Percentiles rank a stretch among this genome's conserved stretches.
phyloP scores from a whole-genome alignment of 495 filamentous ascomycete genomes.

The Pyronema domesticum region DNA sequence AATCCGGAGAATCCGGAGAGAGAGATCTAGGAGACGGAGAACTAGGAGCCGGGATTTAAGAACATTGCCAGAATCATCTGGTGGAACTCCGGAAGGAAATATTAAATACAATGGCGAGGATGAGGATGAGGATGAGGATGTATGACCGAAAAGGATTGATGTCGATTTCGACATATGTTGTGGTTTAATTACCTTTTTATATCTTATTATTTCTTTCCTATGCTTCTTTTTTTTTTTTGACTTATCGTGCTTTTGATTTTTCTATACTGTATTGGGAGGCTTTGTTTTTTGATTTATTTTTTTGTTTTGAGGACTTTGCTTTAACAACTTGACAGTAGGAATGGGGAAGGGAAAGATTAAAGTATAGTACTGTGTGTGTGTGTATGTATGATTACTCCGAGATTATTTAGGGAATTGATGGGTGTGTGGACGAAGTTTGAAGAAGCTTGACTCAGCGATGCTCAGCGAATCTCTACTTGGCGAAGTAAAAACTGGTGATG shows the following conservation, averaged over 20 bases:
- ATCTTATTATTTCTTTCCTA: conserved; percentile 8
- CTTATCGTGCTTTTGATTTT: background rate
- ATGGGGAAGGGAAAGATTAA: too few relatives aligned
- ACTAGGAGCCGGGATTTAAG: background rate
- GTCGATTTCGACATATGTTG: background rate
- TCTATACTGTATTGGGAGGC: background rate
- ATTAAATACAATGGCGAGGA: background rate
- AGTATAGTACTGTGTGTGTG: too few relatives aligned
- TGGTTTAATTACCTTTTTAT: conserved; percentile 7
- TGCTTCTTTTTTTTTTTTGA: background rate
- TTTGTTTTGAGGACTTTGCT: background rate
- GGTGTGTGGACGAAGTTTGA: too few relatives aligned
- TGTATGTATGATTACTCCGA: too few relatives aligned
- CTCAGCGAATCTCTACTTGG: too few relatives aligned
- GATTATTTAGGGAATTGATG: too few relatives aligned
- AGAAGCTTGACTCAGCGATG: too few relatives aligned
- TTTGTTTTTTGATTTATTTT: background rate
- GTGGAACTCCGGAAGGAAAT: background rate
- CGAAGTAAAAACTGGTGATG: too few relatives aligned
- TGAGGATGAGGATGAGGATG: background rate
- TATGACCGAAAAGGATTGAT: background rate
- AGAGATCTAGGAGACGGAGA: too few relatives aligned
- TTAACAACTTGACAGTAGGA: too few relatives aligned
- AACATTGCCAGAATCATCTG: background rate
- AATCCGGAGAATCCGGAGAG: too few relatives aligned